Conservation (phyloP, 306 rosid genomes). For the Corylus heterophylla region DNA sequence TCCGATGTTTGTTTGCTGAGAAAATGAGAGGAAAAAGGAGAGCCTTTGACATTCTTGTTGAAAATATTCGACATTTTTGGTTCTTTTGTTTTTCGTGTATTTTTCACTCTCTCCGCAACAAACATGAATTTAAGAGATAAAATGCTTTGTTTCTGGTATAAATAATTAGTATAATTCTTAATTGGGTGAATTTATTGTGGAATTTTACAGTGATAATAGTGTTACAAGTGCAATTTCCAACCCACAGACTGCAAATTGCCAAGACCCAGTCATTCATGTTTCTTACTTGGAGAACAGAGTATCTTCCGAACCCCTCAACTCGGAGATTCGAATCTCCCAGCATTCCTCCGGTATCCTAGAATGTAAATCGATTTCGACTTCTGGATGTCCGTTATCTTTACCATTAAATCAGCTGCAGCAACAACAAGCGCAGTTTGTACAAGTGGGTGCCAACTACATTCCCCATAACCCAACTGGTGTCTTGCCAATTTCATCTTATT, state of each 20-base stretch:
- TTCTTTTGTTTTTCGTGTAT: not conserved
- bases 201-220: constrained; percentile 36
- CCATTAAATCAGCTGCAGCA: constrained; percentile 39
- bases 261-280: constrained; percentile 29
- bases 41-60: not conserved
- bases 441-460: constrained; percentile 25
- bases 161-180: not conserved
- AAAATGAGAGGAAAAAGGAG: not conserved
- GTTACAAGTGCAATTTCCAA: constrained; percentile 14
- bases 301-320: constrained; percentile 21
- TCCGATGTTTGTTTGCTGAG: not conserved
- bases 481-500: constrained; percentile 34
- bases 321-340: constrained; percentile 23
- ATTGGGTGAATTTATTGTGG: constrained; percentile 21
- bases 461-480: constrained; percentile 27
- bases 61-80: not conserved
- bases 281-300: constrained; percentile 32
- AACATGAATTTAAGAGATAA: not conserved
- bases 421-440: constrained; percentile 40
- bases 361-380: constrained; percentile 15
- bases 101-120: not conserved
- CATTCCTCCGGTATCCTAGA: constrained; percentile 26
- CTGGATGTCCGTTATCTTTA: constrained; percentile 25
- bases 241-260: constrained; percentile 19
- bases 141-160: not conserved